Evolutionary conservation across 2,329 filamentous ascomycete genomes (phyloP).

Genomic region (Diatrype stigma): DNA sequence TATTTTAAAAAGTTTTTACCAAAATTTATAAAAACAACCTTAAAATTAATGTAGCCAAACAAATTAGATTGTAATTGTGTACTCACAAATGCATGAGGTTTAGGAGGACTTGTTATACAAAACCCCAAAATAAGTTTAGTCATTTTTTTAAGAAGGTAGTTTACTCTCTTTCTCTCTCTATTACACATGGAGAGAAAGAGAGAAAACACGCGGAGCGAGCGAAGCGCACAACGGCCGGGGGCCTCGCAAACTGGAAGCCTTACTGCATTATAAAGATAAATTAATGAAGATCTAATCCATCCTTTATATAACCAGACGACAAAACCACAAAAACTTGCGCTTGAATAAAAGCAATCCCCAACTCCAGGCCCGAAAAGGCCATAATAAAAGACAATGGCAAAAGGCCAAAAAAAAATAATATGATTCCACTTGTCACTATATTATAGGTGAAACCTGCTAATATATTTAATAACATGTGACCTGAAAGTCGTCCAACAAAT

Average conservation of each 20-base stretch:
- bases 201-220: too few species aligned
- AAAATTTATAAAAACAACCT: not conserved
- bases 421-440: conserved; percentile 6
- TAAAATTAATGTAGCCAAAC: too few species aligned
- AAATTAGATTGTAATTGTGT: not conserved
- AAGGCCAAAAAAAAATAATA: not conserved
- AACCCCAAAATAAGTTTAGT: not conserved
- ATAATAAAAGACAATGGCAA: conserved; percentile 3
- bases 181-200: too few species aligned
- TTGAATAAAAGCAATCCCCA: conserved; percentile 30
- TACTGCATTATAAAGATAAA: conserved; percentile 6
- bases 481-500: conserved; percentile 21
- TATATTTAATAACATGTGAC: conserved; percentile 8
- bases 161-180: too few species aligned
- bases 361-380: conserved; percentile 25
- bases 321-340: conserved; percentile 30
- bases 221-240: too few species aligned
- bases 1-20: not conserved
- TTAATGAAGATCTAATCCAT: conserved; percentile 19
- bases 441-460: conserved; percentile 8
- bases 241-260: not conserved
- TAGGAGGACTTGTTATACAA: not conserved
- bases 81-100: not conserved
- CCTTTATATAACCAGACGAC: conserved; percentile 20
- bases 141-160: not conserved